Conservation (phyloP, 179 eudicot genomes). For the Patellifolia procumbens region DNA sequence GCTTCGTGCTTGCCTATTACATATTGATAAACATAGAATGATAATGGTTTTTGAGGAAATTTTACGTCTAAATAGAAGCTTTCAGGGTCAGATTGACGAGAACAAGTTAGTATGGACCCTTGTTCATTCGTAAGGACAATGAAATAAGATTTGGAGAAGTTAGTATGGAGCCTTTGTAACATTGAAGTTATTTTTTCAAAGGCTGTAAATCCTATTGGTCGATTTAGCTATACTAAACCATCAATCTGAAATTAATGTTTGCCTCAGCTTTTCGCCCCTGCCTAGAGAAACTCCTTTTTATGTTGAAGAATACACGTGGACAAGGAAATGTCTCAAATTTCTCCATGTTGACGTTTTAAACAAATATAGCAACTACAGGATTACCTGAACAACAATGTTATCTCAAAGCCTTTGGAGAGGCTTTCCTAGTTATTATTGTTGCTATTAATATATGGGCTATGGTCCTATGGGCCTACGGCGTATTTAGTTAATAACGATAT, state of each 20-base stretch:
- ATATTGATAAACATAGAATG: too few relatives aligned
- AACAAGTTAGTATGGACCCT: background rate
- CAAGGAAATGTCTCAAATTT: background rate
- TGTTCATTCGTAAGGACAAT: background rate
- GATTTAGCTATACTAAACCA: background rate
- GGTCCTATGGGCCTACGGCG: too few relatives aligned
- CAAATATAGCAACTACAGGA: background rate
- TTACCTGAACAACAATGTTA: too few relatives aligned
- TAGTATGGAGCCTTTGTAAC: background rate
- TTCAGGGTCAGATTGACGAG: background rate
- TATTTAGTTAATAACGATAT: too few relatives aligned
- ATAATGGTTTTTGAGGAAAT: constrained; percentile 2
- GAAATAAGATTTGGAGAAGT: background rate
- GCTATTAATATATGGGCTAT: background rate
- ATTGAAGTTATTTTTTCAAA: background rate
- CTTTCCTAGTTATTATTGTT: background rate
- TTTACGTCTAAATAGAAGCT: background rate
- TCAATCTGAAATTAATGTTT: background rate
- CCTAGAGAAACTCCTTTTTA: background rate
- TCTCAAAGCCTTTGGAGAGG: background rate
- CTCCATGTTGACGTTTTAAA: background rate
- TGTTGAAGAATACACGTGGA: background rate
- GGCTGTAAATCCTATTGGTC: background rate
- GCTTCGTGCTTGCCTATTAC: background rate
- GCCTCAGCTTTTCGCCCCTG: background rate